Conservation (phyloP, 2,329 filamentous ascomycete genomes). For the Colletotrichum sp. region DNA sequence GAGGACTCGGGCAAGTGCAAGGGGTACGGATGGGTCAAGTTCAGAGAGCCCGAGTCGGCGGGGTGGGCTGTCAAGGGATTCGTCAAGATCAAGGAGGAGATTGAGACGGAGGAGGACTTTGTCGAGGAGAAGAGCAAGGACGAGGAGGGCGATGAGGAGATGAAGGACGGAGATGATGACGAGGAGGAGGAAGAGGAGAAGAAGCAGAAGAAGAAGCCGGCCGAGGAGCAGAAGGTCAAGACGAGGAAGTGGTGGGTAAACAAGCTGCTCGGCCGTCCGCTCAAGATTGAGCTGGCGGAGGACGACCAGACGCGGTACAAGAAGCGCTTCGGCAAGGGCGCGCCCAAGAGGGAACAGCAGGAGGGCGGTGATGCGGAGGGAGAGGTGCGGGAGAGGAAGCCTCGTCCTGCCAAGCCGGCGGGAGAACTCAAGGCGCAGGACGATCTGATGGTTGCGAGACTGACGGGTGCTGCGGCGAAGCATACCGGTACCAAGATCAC, state of each 20-base stretch:
- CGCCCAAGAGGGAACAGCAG: constrained; percentile 42
- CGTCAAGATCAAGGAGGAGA: constrained; percentile 70
- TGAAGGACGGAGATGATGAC: constrained; percentile 40
- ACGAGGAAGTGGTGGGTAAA: constrained; percentile 85
- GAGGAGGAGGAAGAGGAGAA: constrained; percentile 38
- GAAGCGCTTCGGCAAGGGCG: constrained; percentile 87
- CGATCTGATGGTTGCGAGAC: constrained; percentile 61
- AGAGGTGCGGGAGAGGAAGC: constrained; percentile 33
- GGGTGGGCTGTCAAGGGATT: constrained; percentile 78
- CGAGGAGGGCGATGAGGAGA: constrained; percentile 42
- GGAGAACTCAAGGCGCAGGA: constrained; percentile 44
- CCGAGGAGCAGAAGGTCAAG: constrained; percentile 55
- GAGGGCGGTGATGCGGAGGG: constrained; percentile 25
- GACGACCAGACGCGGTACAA: constrained; percentile 89
- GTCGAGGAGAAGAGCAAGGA: constrained; percentile 44
- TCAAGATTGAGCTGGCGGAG: constrained; percentile 93
- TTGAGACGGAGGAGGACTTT: constrained; percentile 69
- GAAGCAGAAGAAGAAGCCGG: constrained; percentile 33
- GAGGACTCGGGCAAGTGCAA: constrained; percentile 98
- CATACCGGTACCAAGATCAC: constrained; percentile 80
- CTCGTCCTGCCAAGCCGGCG: constrained; percentile 31
- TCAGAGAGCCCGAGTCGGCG: constrained; percentile 78
- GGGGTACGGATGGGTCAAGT: constrained; percentile 94
- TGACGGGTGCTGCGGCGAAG: constrained; percentile 82
- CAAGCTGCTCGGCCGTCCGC: constrained; percentile 75